These are phyloP conservation scores for bread wheat (Triticum aestivum) DNA, from an alignment of 176 grass and related monocot species.

Conservation along the genomic window IWGSC_CS_RefSeq_v2.1 NC_057801.1:86139044-86139543, in stretches of 20 bases:
- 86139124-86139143: neutral
- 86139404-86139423: neutral
- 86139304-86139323: neutral
- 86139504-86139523: neutral
- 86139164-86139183: neutral
- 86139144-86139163: neutral
- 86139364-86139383: neutral
- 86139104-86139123: neutral
- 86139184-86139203: neutral
- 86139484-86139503: neutral
- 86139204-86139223: neutral
- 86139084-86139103: conserved; percentile 17
- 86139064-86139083: conserved; percentile 44
- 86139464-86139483: no score
- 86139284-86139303: neutral
- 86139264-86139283: neutral
- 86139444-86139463: neutral
- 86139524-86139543: neutral
- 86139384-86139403: neutral
- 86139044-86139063: conserved; percentile 79
- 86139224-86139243: neutral
- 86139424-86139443: neutral
- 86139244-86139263: neutral
- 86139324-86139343: neutral
- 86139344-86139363: neutral